A percentile compares a stretch with the other conserved stretches of the same genome.
Conservation (phyloP, 2,329 filamentous ascomycete species). For the Corynespora cassiicola region DNA sequence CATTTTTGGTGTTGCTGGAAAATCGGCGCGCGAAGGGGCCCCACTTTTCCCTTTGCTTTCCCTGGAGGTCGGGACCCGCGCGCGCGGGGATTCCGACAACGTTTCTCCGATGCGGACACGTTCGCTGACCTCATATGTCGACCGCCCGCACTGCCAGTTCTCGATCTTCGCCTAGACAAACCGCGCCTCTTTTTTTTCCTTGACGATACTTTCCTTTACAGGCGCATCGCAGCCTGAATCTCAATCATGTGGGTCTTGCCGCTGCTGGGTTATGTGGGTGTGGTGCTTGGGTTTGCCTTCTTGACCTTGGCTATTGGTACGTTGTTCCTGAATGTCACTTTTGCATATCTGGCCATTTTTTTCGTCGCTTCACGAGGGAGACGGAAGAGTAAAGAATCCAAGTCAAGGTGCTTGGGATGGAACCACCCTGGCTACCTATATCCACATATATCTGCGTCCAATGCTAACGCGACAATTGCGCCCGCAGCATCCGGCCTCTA, state of each 20-base stretch:
- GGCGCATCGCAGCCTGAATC: too few relatives aligned
- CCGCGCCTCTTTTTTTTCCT: too few relatives aligned
- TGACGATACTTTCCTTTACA: too few relatives aligned
- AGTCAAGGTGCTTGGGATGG: neutral
- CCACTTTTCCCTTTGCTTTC: too few relatives aligned
- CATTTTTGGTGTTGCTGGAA: too few relatives aligned
- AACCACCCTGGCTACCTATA: neutral
- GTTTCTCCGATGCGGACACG: constrained; percentile 7
- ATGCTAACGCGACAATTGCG: neutral
- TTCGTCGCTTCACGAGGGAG: too few relatives aligned
- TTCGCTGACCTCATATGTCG: constrained; percentile 12
- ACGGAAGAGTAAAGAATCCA: neutral
- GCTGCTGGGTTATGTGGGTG: constrained; percentile 86
- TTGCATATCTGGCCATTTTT: neutral
- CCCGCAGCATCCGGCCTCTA: constrained; percentile 90
- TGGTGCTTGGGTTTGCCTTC: constrained; percentile 89
- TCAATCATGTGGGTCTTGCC: constrained; percentile 91
- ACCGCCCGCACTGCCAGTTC: too few relatives aligned
- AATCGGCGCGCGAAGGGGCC: too few relatives aligned
- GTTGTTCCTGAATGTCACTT: neutral
- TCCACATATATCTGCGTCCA: too few relatives aligned
- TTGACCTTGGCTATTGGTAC: constrained; percentile 90
- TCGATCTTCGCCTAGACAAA: too few relatives aligned
- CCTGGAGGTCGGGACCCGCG: too few relatives aligned
- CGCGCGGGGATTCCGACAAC: constrained; percentile 6